Conservation (phyloP, 225 moss, liverwort and hornwort genomes). For the Marchantia polymorpha region DNA sequence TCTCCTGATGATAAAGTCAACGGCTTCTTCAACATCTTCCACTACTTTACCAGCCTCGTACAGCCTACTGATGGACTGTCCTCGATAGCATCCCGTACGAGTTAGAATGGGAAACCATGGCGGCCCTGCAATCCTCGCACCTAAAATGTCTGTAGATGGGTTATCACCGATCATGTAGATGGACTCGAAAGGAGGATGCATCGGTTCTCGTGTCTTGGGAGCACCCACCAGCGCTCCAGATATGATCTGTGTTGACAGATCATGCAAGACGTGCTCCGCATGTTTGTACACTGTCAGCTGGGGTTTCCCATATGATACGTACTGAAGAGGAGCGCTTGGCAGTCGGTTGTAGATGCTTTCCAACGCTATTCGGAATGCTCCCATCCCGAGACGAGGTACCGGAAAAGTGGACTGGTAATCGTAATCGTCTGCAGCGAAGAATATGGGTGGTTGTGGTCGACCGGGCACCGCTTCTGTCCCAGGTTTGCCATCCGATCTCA, state of each 20-base stretch:
- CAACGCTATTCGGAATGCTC: constrained; percentile 70
- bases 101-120: constrained; percentile 84
- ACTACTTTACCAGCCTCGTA: constrained; percentile 63
- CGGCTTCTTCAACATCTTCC: constrained; percentile 76
- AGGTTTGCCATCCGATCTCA: constrained; percentile 67
- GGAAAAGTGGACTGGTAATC: constrained; percentile 67
- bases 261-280: constrained; percentile 49
- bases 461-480: constrained; percentile 36
- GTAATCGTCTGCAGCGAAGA: constrained; percentile 74
- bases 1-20: constrained; percentile 62
- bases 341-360: constrained; percentile 66
- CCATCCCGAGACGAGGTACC: constrained; percentile 79
- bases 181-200: constrained; percentile 44
- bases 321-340: constrained; percentile 45
- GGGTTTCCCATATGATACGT: constrained; percentile 70
- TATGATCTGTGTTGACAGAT: constrained; percentile 35
- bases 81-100: constrained; percentile 62
- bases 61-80: constrained; percentile 24
- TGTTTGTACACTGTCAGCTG: constrained; percentile 46
- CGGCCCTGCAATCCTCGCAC: constrained; percentile 57
- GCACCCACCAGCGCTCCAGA: not conserved
- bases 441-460: constrained; percentile 67
- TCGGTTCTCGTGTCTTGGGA: not conserved
- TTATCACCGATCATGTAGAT: constrained; percentile 90
- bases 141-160: constrained; percentile 72